These are phyloP conservation scores for Puya raimondii DNA, from an alignment of 176 grass and related monocot species.

Conservation along the genomic window DNA sequence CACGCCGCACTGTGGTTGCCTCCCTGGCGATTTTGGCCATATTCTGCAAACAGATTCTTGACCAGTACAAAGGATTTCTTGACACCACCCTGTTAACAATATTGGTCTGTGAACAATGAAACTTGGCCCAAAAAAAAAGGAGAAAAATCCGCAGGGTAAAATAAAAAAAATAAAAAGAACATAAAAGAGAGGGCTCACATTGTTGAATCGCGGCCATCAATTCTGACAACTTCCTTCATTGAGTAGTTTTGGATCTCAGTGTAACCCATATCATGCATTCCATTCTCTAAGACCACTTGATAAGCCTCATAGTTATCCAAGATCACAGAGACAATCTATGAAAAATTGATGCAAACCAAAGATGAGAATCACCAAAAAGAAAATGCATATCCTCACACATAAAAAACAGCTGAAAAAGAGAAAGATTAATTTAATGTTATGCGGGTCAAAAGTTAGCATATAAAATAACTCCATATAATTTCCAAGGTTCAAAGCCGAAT, in stretches of 20 bases:
- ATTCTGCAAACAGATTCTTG: conserved; percentile 77
- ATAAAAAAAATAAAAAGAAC: conserved; percentile 2
- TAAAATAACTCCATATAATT: no score
- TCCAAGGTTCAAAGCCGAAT: no score
- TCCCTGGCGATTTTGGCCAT: conserved; percentile 89
- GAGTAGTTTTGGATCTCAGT: conserved; percentile 20
- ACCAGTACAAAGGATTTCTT: conserved; percentile 67
- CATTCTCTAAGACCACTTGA: conserved; percentile 9
- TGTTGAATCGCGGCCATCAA: conserved; percentile 51
- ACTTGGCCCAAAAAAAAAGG: neutral
- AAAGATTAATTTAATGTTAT: no score
- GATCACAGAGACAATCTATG: conserved; percentile 53
- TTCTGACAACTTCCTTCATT: conserved; percentile 46
- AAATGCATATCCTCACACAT: neutral
- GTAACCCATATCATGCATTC: neutral
- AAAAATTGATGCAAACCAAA: neutral
- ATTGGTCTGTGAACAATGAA: conserved; percentile 19
- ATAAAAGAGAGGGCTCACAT: conserved; percentile 34
- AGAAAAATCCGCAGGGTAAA: neutral
- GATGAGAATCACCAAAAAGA: neutral
- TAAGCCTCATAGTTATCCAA: conserved; percentile 55
- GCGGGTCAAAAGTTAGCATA: no score
- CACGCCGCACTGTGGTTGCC: conserved; percentile 65
- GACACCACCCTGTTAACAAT: conserved; percentile 45
- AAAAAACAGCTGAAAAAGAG: neutral